These are phyloP conservation scores for Bryoerythrophyllum caledonicum DNA, from an alignment of 225 moss, liverwort and hornwort species.

Conservation along the genomic window DNA sequence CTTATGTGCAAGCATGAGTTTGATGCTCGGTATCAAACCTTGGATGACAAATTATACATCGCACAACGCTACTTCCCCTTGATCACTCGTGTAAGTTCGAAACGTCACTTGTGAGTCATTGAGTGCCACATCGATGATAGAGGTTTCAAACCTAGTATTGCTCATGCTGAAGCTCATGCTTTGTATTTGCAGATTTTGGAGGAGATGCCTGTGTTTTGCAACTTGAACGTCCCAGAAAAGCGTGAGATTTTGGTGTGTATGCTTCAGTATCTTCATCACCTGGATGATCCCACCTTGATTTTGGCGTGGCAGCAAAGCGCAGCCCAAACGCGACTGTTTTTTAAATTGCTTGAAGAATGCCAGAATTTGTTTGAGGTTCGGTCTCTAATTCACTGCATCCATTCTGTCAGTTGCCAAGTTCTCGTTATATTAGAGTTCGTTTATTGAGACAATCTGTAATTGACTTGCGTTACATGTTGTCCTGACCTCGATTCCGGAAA, in stretches of 20 bases:
- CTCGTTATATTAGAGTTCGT: not conserved
- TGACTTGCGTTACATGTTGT: not conserved
- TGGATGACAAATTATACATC: slow-evolving; percentile 86
- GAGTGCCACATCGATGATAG: not conserved
- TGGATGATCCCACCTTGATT: slow-evolving; percentile 69
- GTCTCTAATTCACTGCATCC: not conserved
- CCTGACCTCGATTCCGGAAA: not conserved
- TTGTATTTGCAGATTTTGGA: slow-evolving; percentile 61
- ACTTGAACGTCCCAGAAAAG: slow-evolving; percentile 65
- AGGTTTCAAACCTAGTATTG: not conserved
- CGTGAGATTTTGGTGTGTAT: slow-evolving; percentile 80
- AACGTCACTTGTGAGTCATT: not conserved
- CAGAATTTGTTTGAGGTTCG: slow-evolving; percentile 76
- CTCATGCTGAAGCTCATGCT: not conserved
- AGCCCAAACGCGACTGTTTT: slow-evolving; percentile 75
- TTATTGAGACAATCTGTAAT: not conserved
- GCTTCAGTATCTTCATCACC: slow-evolving; percentile 71
- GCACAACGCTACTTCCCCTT: slow-evolving; percentile 83
- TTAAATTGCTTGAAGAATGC: slow-evolving; percentile 86
- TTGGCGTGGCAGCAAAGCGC: slow-evolving; percentile 89
- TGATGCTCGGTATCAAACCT: slow-evolving; percentile 75
- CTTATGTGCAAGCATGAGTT: slow-evolving; percentile 91
- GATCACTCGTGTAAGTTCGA: slow-evolving; percentile 62
- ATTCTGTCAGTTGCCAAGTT: slow-evolving; percentile 9
- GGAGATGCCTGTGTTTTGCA: slow-evolving; percentile 87